These are phyloP conservation scores for Pseudozyma hubeiensis DNA, from an alignment of 1,284 basidiomycete genomes.

Conservation along the genomic window DNA sequence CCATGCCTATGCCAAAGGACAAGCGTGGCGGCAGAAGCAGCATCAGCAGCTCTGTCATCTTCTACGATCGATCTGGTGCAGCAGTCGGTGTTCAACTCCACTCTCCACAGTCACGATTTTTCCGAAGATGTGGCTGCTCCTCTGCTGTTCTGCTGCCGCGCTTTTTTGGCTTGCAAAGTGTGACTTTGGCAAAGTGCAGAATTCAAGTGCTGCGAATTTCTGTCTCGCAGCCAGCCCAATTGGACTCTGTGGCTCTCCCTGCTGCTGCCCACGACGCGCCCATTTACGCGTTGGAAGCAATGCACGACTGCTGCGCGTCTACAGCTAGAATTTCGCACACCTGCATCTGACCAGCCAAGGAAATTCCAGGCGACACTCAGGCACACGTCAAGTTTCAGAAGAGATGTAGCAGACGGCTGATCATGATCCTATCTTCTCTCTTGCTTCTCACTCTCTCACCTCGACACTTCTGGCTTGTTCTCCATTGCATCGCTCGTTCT, in stretches of 20 bases:
- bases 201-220: slow-evolving; percentile 1
- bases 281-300: slow-evolving; percentile 39
- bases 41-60: too few relatives aligned
- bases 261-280: slow-evolving; percentile 40
- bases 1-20: too few relatives aligned
- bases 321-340: not conserved
- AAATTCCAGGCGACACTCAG: not conserved
- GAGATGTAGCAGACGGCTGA: slow-evolving; percentile 18
- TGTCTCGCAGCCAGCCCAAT: slow-evolving; percentile 2
- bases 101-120: slow-evolving; percentile 25
- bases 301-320: not conserved
- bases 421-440: slow-evolving; percentile 7
- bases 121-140: not conserved
- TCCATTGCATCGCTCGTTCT: not conserved
- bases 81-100: slow-evolving; percentile 3
- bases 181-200: slow-evolving; percentile 9
- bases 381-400: not conserved
- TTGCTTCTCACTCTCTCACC: slow-evolving; percentile 1
- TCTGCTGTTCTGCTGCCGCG: not conserved
- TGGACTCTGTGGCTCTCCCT: too few relatives aligned
- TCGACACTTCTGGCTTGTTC: not conserved
- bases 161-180: not conserved
- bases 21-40: too few relatives aligned
- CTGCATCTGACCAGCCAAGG: not conserved
- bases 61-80: slow-evolving; percentile 22